A percentile compares a stretch with the other conserved stretches of the same genome.
These are phyloP conservation scores for Claviceps capensis DNA, from an alignment of 2,329 filamentous ascomycete genomes.

Conservation along the genomic window DNA sequence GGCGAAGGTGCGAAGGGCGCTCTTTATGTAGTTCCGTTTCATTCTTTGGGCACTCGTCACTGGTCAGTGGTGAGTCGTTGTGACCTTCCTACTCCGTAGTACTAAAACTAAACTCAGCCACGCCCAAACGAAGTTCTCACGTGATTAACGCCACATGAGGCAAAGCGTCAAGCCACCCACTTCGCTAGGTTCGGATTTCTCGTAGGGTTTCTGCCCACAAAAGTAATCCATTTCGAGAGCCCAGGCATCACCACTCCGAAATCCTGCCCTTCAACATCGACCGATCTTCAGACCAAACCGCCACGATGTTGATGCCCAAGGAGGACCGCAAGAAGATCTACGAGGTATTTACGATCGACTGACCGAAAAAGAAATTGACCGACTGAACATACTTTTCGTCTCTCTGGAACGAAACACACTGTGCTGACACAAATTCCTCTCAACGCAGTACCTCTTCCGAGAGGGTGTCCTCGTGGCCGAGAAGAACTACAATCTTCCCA, in stretches of 20 bases:
- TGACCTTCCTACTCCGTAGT: neutral
- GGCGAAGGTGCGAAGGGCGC: neutral
- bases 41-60: no score
- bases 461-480: constrained; percentile 89
- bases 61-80: no score
- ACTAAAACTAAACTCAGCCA: neutral
- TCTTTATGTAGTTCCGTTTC: neutral
- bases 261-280: constrained; percentile 37
- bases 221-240: constrained; percentile 32
- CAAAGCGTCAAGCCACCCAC: constrained; percentile 16
- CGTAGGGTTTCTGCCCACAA: constrained; percentile 32
- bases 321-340: constrained; percentile 99
- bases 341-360: constrained; percentile 36
- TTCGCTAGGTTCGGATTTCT: constrained; percentile 20
- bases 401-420: neutral
- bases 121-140: constrained; percentile 10
- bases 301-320: constrained; percentile 96
- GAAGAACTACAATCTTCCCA: constrained; percentile 98
- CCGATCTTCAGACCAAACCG: constrained; percentile 33
- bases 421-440: constrained; percentile 11
- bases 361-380: neutral
- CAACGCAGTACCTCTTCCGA: constrained; percentile 77
- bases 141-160: constrained; percentile 18
- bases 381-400: neutral
- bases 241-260: constrained; percentile 20